phyloP scores from a whole-genome alignment of 2,329 filamentous ascomycete genomes.

The Magnaporthales sp. region DNA sequence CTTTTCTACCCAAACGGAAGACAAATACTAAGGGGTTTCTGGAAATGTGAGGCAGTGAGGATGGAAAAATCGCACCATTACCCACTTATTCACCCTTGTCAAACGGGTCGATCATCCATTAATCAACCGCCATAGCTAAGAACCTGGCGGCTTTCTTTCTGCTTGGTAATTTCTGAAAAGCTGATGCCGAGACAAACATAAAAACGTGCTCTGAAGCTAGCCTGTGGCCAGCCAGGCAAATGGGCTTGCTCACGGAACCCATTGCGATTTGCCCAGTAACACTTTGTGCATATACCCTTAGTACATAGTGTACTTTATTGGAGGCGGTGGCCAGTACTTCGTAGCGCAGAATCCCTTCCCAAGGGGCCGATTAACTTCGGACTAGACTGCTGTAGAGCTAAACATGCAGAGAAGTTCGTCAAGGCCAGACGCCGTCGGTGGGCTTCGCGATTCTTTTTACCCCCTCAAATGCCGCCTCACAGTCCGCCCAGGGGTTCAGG shows the following conservation, averaged over 20 bases:
- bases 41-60: conserved; percentile 4
- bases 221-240: not conserved
- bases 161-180: not conserved
- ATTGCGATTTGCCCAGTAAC: not conserved
- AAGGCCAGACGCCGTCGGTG: not conserved
- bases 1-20: not conserved
- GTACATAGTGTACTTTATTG: not conserved
- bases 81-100: conserved; percentile 1
- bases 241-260: not conserved
- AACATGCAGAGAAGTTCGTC: not conserved
- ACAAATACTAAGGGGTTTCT: not conserved
- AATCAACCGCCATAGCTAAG: not conserved
- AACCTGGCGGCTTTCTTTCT: not conserved
- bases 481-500: not conserved
- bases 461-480: not conserved
- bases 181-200: not conserved
- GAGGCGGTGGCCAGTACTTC: not conserved
- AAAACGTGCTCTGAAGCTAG: not conserved
- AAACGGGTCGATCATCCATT: conserved; percentile 5
- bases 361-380: not conserved
- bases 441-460: not conserved
- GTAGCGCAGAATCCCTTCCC: not conserved
- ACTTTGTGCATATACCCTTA: not conserved
- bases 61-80: conserved; percentile 5
- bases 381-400: not conserved